Evolutionary conservation across 1,284 basidiomycete species (phyloP).

Genomic region (Ustanciosporium gigantosporum): DNA sequence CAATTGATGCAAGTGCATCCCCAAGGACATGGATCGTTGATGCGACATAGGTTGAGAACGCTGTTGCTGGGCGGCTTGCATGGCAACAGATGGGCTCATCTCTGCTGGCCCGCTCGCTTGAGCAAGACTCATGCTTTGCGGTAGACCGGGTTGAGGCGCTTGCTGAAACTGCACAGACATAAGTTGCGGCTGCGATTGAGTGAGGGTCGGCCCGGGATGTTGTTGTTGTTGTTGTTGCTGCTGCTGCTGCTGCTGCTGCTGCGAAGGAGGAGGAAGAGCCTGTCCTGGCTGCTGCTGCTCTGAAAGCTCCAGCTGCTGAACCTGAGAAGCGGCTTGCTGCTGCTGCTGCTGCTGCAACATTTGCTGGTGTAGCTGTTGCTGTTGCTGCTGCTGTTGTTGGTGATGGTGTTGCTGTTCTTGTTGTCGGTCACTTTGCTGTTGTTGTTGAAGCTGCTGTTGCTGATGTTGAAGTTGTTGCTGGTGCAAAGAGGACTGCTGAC

Average conservation of each 20-base stretch:
- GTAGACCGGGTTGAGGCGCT: constrained; percentile 1
- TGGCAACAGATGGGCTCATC: background rate
- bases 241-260: constrained; percentile 4
- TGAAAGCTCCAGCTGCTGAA: constrained; percentile 6
- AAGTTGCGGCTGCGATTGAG: constrained; percentile 22
- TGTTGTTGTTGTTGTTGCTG: constrained; percentile 13
- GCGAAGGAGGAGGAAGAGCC: no score
- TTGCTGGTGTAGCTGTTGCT: constrained; percentile 6
- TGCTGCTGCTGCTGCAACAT: constrained; percentile 10
- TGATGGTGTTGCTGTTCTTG: constrained; percentile 8
- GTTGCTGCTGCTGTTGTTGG: constrained; percentile 15
- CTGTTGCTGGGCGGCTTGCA: constrained; percentile 7
- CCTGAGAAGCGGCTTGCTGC: constrained; percentile 2
- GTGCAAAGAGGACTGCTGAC: background rate
- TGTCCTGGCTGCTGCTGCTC: constrained; percentile 9
- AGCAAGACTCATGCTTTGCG: constrained; percentile 15
- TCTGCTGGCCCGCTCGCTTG: no score
- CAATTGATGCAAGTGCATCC: constrained; percentile 30
- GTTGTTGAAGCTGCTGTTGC: constrained; percentile 12
- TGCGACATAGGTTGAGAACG: constrained; percentile 23
- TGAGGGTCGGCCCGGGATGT: constrained; percentile 6
- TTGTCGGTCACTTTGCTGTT: constrained; percentile 2
- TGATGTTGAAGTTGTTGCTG: constrained; percentile 1
- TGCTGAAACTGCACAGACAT: constrained; percentile 26
- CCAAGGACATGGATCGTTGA: constrained; percentile 33